Base-by-base conservation (phyloP, 495 filamentous ascomycete species). In the Haplographium delicatum region DNA sequence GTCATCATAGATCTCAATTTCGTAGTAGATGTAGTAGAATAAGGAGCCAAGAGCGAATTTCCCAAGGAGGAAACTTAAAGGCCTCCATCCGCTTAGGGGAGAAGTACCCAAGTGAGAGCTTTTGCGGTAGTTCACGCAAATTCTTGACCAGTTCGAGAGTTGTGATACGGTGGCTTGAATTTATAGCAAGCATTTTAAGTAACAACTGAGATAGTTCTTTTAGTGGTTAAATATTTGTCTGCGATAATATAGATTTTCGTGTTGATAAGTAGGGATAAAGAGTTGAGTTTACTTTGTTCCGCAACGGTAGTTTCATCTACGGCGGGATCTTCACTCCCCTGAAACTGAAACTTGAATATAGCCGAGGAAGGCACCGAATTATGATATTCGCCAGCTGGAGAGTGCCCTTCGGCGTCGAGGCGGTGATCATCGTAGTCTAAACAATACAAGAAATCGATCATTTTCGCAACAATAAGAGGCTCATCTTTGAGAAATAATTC, bases 21-120 rank as follows among this genome's bases (percentile, higher is more conserved):
- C 65, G 28, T 72, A 67, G 47, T 66, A 66, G 8, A 69, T 68
- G 0, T 59, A 24, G 49, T 70, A 70, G 51, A 49, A 70, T 10
- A 70, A 42, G 13, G 63, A 68, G 31, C 67, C 66, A 27, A 70
- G 56, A 9, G 64, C 64, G 19, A 71, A 70, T 39, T 65, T n/a
- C n/a, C n/a, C n/a, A n/a, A n/a, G n/a, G n/a, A n/a, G n/a, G n/a
- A n/a, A n/a, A n/a, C n/a, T n/a, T n/a, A n/a, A n/a, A n/a, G n/a
- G n/a, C n/a, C n/a, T n/a, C n/a, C n/a, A n/a, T n/a, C n/a, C n/a
- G n/a, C n/a, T n/a, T n/a, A n/a, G n/a, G n/a, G n/a, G n/a, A n/a
- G n/a, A n/a, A n/a, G n/a, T n/a, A n/a, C n/a, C n/a, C n/a, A n/a
- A n/a, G n/a, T n/a, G n/a, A n/a, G n/a, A n/a, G n/a, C n/a, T n/a